phyloP scores from a whole-genome alignment of 1,284 basidiomycete species.

The Testicularia cyperi region DNA sequence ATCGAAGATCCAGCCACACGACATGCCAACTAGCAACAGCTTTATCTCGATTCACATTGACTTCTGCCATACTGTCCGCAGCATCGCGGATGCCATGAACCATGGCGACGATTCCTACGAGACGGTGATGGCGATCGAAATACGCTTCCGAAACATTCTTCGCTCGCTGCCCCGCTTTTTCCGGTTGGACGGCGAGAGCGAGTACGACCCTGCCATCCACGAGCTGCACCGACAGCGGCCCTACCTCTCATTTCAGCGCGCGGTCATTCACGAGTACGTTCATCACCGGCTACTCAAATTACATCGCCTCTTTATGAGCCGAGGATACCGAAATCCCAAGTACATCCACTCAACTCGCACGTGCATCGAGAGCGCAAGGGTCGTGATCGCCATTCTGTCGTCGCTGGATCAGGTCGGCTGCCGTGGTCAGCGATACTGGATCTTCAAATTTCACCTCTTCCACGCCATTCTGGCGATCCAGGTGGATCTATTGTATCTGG shows the following conservation, averaged over 20 bases:
- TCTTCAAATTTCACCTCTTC: constrained; percentile 40
- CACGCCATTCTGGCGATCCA: constrained; percentile 35
- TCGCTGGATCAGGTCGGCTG: constrained; percentile 20
- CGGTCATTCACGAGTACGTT: constrained; percentile 41
- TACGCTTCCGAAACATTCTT: constrained; percentile 35
- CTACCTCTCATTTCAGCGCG: constrained; percentile 45
- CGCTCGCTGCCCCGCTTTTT: constrained; percentile 39
- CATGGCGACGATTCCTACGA: constrained; percentile 32
- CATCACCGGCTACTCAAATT: constrained; percentile 49
- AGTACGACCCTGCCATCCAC: constrained; percentile 44
- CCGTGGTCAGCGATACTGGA: constrained; percentile 29
- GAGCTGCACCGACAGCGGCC: constrained; percentile 41
- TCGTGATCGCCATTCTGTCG: constrained; percentile 23
- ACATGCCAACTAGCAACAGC: constrained; percentile 38
- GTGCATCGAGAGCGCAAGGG: constrained; percentile 37
- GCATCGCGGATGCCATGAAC: constrained; percentile 28
- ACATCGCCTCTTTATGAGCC: constrained; percentile 45
- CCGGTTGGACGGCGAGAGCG: constrained; percentile 41
- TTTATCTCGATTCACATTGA: constrained; percentile 41
- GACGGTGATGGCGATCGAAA: constrained; percentile 39
- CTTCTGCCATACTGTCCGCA: constrained; percentile 38
- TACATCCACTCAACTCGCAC: constrained; percentile 45
- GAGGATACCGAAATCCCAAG: constrained; percentile 46
- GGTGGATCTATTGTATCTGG: constrained; percentile 29
- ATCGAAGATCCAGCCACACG: constrained; percentile 9